These are phyloP conservation scores for Clavispora carvajalis DNA, from an alignment of 805 yeast species.

Conservation along the genomic window DNA sequence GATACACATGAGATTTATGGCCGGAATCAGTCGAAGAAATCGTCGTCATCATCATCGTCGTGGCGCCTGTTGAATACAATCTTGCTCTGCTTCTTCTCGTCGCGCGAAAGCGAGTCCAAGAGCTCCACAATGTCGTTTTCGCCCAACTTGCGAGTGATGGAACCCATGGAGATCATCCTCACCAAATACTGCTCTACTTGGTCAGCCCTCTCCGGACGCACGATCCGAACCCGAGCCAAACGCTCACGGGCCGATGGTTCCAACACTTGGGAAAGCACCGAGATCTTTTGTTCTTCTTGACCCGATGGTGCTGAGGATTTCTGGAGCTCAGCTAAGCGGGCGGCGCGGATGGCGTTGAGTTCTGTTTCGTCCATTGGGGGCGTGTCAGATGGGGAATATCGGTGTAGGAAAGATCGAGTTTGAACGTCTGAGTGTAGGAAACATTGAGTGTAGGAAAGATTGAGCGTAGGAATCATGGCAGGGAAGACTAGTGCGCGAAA, in stretches of 20 bases:
- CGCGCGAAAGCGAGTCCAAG: slow-evolving; percentile 75
- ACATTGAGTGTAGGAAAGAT: background rate
- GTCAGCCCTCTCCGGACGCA: slow-evolving; percentile 84
- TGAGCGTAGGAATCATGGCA: too few relatives aligned
- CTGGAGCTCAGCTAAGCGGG: slow-evolving; percentile 83
- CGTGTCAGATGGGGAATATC: background rate
- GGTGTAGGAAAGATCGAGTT: too few relatives aligned
- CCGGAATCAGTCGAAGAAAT: slow-evolving; percentile 28
- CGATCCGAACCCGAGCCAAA: slow-evolving; percentile 78
- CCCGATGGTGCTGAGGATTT: slow-evolving; percentile 19
- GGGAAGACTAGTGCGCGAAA: too few relatives aligned
- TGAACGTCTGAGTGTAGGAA: background rate
- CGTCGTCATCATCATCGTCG: slow-evolving; percentile 26
- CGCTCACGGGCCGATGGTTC: slow-evolving; percentile 86
- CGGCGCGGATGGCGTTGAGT: slow-evolving; percentile 84
- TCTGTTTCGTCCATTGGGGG: slow-evolving; percentile 75
- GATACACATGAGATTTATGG: too few relatives aligned
- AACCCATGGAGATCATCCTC: slow-evolving; percentile 71
- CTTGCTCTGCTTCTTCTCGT: slow-evolving; percentile 59
- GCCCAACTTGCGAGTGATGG: slow-evolving; percentile 62
- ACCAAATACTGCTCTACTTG: slow-evolving; percentile 80
- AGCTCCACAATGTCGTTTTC: slow-evolving; percentile 82
- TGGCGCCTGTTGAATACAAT: slow-evolving; percentile 54
- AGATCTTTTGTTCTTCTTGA: slow-evolving; percentile 33
- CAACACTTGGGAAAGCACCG: slow-evolving; percentile 60